phyloP scores from a whole-genome alignment of 768 basidiomycete species.

The Rhodotorula babjevae region DNA sequence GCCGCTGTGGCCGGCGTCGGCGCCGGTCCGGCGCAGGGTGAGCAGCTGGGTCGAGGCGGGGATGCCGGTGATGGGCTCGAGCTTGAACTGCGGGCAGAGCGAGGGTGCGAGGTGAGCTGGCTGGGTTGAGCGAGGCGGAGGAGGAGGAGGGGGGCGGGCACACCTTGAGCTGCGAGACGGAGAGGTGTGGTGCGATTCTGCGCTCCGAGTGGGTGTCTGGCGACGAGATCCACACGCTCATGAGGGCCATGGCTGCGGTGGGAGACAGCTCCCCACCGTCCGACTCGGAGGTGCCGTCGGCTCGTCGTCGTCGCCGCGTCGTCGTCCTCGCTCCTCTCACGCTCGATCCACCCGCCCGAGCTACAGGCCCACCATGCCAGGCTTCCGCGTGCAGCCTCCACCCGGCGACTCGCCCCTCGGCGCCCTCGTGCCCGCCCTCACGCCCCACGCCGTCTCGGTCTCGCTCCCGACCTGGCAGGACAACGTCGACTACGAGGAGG shows the following conservation, averaged over 20 bases:
- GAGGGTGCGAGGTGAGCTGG: background rate
- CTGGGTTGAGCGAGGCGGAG: background rate
- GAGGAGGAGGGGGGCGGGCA: background rate
- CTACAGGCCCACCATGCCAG: slow-evolving; percentile 3
- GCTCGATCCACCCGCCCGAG: background rate
- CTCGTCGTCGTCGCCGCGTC: background rate
- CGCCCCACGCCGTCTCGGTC: slow-evolving; percentile 86
- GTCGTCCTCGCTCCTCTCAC: background rate
- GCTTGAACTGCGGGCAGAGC: slow-evolving; percentile 57
- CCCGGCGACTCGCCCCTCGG: slow-evolving; percentile 35
- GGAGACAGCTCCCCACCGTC: background rate
- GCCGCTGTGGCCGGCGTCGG: slow-evolving; percentile 30
- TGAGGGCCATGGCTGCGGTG: background rate
- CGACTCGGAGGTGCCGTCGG: too few relatives aligned
- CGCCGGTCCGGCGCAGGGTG: slow-evolving; percentile 58
- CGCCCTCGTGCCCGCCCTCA: slow-evolving; percentile 42
- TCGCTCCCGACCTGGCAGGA: slow-evolving; percentile 89
- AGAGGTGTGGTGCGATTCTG: slow-evolving; percentile 67
- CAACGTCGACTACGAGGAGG: slow-evolving; percentile 86
- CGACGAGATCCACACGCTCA: slow-evolving; percentile 74
- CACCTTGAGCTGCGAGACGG: slow-evolving; percentile 79
- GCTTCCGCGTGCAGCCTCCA: slow-evolving; percentile 23
- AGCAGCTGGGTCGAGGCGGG: slow-evolving; percentile 67
- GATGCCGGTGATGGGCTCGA: slow-evolving; percentile 89
- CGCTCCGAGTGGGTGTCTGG: slow-evolving; percentile 88